phyloP scores from a whole-genome alignment of 1,284 basidiomycete genomes.

The Pseudozyma tsukubaensis region DNA sequence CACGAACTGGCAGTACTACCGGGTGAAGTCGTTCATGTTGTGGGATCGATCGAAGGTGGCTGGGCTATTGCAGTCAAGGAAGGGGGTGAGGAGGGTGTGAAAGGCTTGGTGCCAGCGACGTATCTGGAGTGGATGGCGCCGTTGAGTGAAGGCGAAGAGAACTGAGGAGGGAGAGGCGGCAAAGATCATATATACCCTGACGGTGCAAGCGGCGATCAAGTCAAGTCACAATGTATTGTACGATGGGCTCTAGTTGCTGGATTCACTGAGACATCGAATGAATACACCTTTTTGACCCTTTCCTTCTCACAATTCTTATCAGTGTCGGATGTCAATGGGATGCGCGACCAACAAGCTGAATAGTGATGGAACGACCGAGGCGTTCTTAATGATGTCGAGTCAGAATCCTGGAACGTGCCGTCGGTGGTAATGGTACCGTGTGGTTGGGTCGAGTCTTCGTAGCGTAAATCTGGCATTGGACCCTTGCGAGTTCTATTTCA shows the following conservation, averaged over 20 bases:
- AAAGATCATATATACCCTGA: slow-evolving; percentile 6
- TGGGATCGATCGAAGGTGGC: slow-evolving; percentile 53
- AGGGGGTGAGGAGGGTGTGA: slow-evolving; percentile 14
- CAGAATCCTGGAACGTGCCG: too few species aligned
- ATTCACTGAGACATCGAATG: too few species aligned
- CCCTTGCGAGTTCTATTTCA: not conserved
- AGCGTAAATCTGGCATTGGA: not conserved
- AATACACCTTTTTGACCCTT: slow-evolving; percentile 2
- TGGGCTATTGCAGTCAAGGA: slow-evolving; percentile 54
- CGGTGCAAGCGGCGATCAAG: slow-evolving; percentile 3
- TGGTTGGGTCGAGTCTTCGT: not conserved
- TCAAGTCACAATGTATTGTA: not conserved
- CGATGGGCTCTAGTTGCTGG: not conserved
- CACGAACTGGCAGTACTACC: slow-evolving; percentile 50
- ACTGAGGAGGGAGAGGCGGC: not conserved
- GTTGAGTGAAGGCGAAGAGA: slow-evolving; percentile 8
- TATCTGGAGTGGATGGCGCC: slow-evolving; percentile 48
- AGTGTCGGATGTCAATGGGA: not conserved
- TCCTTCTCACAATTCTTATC: not conserved
- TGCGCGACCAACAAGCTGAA: not conserved
- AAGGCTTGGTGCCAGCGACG: slow-evolving; percentile 49
- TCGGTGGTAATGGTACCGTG: not conserved
- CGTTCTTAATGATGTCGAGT: too few species aligned
- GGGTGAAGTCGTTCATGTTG: slow-evolving; percentile 45
- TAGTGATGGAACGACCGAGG: too few species aligned